These are phyloP conservation scores for Aspergillus arachidicola DNA, from an alignment of 2,329 filamentous ascomycete species.

Conservation along the genomic window DNA sequence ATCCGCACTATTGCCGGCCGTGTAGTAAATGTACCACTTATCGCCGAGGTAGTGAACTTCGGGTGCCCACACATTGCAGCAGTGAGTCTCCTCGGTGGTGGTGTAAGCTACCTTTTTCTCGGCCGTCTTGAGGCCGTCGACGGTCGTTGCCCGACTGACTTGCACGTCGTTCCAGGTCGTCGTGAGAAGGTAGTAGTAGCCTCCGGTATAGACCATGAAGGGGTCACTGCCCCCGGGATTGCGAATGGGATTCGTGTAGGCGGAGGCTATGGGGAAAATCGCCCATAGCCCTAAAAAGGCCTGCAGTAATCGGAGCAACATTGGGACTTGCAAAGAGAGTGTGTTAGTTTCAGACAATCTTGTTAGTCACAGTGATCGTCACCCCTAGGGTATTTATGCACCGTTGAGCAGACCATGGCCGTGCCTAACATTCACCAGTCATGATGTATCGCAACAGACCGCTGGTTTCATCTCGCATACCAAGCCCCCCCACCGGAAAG, in stretches of 20 bases:
- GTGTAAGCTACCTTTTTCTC: conserved; percentile 56
- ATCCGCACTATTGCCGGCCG: conserved; percentile 50
- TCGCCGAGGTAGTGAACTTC: conserved; percentile 57
- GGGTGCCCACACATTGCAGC: conserved; percentile 62
- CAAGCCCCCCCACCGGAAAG: conserved; percentile 1
- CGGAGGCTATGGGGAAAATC: background rate
- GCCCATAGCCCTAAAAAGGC: conserved; percentile 4
- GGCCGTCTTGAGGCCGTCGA: conserved; percentile 59
- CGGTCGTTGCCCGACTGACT: conserved; percentile 57
- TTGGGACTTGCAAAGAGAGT: background rate
- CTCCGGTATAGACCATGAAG: conserved; percentile 54
- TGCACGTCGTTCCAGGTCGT: conserved; percentile 60
- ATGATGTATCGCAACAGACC: background rate
- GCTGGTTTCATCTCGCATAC: background rate
- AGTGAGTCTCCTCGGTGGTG: conserved; percentile 49
- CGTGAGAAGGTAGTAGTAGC: conserved; percentile 61
- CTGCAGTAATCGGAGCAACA: background rate
- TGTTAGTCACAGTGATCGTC: background rate
- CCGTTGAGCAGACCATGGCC: background rate
- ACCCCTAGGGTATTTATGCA: background rate
- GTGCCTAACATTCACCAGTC: too few relatives aligned
- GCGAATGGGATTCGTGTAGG: conserved; percentile 58
- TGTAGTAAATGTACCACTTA: conserved; percentile 61
- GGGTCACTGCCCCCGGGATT: conserved; percentile 56
- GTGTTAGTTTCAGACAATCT: too few relatives aligned